These are phyloP conservation scores for Noccaea bulbosa DNA, from an alignment of 345 rosid genomes.

Conservation along the genomic window DNA sequence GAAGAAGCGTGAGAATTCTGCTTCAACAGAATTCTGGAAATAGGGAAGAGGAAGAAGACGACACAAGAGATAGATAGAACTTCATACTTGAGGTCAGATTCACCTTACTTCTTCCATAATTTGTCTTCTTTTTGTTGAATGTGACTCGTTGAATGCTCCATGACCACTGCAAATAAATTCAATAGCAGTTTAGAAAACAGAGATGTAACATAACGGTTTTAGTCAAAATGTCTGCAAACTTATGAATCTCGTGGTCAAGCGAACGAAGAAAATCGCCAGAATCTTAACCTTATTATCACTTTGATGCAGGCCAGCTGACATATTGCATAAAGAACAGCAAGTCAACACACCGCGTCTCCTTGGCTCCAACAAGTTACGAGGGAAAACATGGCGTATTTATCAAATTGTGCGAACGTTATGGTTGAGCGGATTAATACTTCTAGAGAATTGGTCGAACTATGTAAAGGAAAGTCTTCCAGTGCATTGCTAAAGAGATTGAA, in stretches of 20 bases:
- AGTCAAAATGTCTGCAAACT: conserved; percentile 14
- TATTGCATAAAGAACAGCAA: conserved; percentile 16
- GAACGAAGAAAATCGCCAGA: conserved; percentile 8
- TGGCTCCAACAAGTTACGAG: conserved; percentile 10
- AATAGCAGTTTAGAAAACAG: conserved; percentile 10
- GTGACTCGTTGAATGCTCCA: conserved; percentile 31
- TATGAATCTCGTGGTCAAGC: conserved; percentile 8
- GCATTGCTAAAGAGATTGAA: conserved; percentile 43
- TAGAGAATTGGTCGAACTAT: conserved; percentile 35
- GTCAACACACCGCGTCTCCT: conserved; percentile 19
- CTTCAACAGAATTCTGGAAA: neutral
- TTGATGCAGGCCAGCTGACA: conserved; percentile 31
- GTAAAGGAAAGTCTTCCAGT: conserved; percentile 29
- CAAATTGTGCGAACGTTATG: conserved; percentile 25
- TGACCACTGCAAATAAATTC: conserved; percentile 8
- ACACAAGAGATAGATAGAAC: conserved; percentile 5
- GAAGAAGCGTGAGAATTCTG: conserved; percentile 13
- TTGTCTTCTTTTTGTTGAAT: conserved; percentile 33
- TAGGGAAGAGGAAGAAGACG: conserved; percentile 14
- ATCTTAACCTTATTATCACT: conserved; percentile 22
- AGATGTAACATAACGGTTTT: neutral
- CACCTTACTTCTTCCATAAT: neutral
- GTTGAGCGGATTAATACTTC: conserved; percentile 42
- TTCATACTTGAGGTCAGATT: conserved; percentile 34
- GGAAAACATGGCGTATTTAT: conserved; percentile 31